Evolutionary conservation across 2,329 filamentous ascomycete genomes (phyloP).

Genomic region (Fusarium sp.): DNA sequence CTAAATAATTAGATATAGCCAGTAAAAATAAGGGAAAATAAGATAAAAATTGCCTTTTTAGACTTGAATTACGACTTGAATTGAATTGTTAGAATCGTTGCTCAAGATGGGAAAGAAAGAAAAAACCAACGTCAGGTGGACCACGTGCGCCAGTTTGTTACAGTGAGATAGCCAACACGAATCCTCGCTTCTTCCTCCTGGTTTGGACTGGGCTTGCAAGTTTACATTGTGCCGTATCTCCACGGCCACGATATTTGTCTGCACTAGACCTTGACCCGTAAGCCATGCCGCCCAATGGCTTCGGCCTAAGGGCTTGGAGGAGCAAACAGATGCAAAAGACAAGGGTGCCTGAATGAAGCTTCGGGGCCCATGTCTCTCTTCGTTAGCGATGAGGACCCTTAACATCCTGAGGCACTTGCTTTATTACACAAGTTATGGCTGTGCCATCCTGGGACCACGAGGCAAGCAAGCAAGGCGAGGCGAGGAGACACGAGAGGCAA

Average conservation of each 20-base stretch:
- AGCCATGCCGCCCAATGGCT: conserved; percentile 30
- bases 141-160: conserved; percentile 27
- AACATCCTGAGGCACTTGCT: conserved; percentile 16
- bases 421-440: conserved; percentile 23
- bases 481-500: conserved; percentile 30
- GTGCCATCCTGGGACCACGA: conserved; percentile 40
- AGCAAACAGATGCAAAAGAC: conserved; percentile 24
- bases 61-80: too few species aligned
- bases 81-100: too few species aligned
- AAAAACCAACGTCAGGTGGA: neutral
- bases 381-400: conserved; percentile 27
- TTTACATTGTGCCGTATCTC: conserved; percentile 20
- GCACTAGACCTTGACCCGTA: conserved; percentile 32
- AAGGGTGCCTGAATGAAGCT: conserved; percentile 19
- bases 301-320: conserved; percentile 28
- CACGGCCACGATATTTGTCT: conserved; percentile 29
- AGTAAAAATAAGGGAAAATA: too few species aligned
- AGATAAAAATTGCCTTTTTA: too few species aligned
- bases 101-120: neutral
- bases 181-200: conserved; percentile 10
- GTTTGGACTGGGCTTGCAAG: conserved; percentile 11
- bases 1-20: too few species aligned
- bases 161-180: conserved; percentile 16
- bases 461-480: conserved; percentile 36
- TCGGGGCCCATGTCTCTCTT: conserved; percentile 18